Conservation (phyloP, 1,139 yeast genomes). For the Magnusiomyces suaveolens region DNA sequence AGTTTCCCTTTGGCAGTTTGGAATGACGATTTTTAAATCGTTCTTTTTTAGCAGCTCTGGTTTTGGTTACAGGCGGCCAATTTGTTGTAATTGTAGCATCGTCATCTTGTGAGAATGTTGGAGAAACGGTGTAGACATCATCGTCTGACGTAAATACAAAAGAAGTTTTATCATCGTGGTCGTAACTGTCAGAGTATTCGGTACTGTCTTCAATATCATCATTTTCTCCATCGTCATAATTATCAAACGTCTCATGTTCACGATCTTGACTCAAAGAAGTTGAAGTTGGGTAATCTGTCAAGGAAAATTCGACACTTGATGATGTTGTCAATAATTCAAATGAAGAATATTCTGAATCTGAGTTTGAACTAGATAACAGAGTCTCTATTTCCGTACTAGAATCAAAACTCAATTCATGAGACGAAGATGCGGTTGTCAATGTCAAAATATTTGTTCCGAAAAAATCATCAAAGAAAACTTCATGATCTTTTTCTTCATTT, state of each 20-base stretch:
- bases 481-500: not conserved
- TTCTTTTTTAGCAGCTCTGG: not conserved
- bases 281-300: too few relatives aligned
- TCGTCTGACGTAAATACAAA: not conserved
- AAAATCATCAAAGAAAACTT: too few relatives aligned
- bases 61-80: not conserved
- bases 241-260: not conserved
- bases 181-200: not conserved
- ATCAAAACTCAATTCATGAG: too few relatives aligned
- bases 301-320: too few relatives aligned
- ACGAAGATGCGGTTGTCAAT: too few relatives aligned
- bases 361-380: too few relatives aligned
- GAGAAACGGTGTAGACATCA: not conserved
- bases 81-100: not conserved
- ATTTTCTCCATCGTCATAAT: not conserved
- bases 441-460: too few relatives aligned
- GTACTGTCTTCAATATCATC: not conserved
- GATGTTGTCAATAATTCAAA: too few relatives aligned
- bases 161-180: not conserved
- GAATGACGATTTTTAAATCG: not conserved
- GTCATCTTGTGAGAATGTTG: not conserved
- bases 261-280: not conserved
- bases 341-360: too few relatives aligned
- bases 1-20: not conserved
- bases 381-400: too few relatives aligned